Evolutionary conservation across 176 grass and related monocot species (phyloP).

Genomic region (Oryza meyeriana): DNA sequence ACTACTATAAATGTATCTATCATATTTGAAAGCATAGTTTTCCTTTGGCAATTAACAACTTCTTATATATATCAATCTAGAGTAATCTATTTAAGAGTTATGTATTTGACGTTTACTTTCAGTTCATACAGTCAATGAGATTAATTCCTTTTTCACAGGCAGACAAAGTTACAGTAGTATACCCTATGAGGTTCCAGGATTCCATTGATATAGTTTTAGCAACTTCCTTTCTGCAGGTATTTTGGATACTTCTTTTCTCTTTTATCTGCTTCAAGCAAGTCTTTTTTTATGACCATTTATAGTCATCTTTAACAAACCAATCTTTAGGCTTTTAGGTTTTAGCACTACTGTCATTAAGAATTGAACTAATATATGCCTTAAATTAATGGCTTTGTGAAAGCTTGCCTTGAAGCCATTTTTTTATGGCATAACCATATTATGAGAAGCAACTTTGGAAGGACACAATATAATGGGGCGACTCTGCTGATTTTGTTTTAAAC

Average conservation of each 20-base stretch:
- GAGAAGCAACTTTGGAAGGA: neutral
- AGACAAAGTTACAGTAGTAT: conserved; percentile 83
- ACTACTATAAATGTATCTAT: neutral
- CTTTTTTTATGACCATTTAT: conserved; percentile 15
- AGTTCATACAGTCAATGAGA: neutral
- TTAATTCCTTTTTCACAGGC: conserved; percentile 45
- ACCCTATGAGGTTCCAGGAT: conserved; percentile 99
- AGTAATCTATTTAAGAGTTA: neutral
- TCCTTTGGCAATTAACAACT: neutral
- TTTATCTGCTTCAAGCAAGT: conserved; percentile 2
- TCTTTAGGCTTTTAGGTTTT: conserved; percentile 10
- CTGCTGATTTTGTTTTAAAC: neutral
- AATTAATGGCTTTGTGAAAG: conserved; percentile 1
- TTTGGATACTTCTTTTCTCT: conserved; percentile 17
- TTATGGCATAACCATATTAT: conserved; percentile 6
- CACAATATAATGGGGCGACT: neutral
- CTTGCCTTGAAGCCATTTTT: neutral
- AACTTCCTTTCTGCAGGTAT: conserved; percentile 96
- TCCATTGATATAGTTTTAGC: conserved; percentile 92
- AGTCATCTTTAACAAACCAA: neutral
- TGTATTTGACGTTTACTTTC: conserved; percentile 7
- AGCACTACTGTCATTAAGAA: neutral
- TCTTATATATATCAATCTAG: conserved; percentile 2
- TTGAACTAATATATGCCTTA: conserved; percentile 1
- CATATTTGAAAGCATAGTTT: neutral